Percentiles rank a stretch among this genome's conserved stretches.
phyloP scores from a whole-genome alignment of 139 green algal species.

The Zygnema circumcarinatum region DNA sequence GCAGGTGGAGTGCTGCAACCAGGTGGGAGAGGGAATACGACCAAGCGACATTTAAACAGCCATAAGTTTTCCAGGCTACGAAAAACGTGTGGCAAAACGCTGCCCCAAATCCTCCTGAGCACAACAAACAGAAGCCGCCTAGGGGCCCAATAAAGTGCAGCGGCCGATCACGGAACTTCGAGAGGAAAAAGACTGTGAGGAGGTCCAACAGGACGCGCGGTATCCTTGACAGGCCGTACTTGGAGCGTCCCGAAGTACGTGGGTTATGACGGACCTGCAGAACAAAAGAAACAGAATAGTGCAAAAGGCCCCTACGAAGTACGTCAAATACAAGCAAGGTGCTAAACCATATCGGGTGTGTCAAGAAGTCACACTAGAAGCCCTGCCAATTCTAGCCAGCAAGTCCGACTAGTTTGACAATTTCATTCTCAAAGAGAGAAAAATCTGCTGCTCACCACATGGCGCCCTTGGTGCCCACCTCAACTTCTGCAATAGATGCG shows the following conservation, averaged over 20 bases:
- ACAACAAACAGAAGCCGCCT: constrained; percentile 6
- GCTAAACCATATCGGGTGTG: neutral
- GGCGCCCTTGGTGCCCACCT: constrained; percentile 31
- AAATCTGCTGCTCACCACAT: neutral
- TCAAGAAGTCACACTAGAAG: neutral
- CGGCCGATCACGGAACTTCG: constrained; percentile 52
- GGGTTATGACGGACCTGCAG: constrained; percentile 52
- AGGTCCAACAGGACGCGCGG: constrained; percentile 63
- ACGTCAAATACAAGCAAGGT: neutral
- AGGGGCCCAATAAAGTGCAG: constrained; percentile 59
- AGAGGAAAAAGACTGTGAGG: constrained; percentile 57
- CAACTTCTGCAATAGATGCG: constrained; percentile 57
- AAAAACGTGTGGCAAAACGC: neutral
- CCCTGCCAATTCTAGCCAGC: too few species aligned
- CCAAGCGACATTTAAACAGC: constrained; percentile 26
- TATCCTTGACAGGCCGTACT: constrained; percentile 58
- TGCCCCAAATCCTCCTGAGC: constrained; percentile 10
- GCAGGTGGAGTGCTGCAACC: constrained; percentile 28
- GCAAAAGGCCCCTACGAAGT: neutral
- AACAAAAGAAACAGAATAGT: neutral
- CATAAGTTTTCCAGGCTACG: neutral
- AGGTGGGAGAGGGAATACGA: neutral
- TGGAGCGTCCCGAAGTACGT: constrained; percentile 50
- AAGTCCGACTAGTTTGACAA: too few species aligned
- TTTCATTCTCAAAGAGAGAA: constrained; percentile 9